phyloP scores from a whole-genome alignment of 257 asterid species.

The Haberlea rhodopensis region DNA sequence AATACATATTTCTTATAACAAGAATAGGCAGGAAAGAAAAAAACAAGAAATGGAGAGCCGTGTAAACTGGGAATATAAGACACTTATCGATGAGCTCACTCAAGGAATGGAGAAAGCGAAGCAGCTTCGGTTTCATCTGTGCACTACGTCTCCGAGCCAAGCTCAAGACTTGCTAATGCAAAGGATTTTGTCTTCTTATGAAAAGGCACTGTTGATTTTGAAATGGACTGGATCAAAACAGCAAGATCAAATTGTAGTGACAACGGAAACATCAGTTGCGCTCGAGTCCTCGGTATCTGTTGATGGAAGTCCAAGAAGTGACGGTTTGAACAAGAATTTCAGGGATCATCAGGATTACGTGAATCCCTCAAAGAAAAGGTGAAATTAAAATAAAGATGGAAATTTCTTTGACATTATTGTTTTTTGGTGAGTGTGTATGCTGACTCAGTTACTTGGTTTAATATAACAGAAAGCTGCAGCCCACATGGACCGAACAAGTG shows the following conservation, averaged over 20 bases:
- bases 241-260: conserved; percentile 23
- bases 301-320: conserved; percentile 56
- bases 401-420: background rate
- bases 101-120: conserved; percentile 75
- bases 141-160: conserved; percentile 38
- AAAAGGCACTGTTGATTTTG: conserved; percentile 67
- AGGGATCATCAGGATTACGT: conserved; percentile 36
- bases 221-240: conserved; percentile 44
- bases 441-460: conserved; percentile 21
- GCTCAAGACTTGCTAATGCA: conserved; percentile 53
- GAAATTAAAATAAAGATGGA: background rate
- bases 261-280: conserved; percentile 23
- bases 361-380: conserved; percentile 67
- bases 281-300: conserved; percentile 50
- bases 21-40: background rate
- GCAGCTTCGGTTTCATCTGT: conserved; percentile 57
- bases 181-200: conserved; percentile 65
- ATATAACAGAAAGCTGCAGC: conserved; percentile 63
- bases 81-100: conserved; percentile 57
- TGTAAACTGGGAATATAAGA: conserved; percentile 40
- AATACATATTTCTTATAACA: background rate
- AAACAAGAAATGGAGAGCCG: conserved; percentile 44
- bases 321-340: conserved; percentile 34
- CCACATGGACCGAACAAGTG: conserved; percentile 72
- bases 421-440: background rate